Base-by-base conservation (phyloP, 768 basidiomycete genomes). In the Glaciozyma antarctica region DNA sequence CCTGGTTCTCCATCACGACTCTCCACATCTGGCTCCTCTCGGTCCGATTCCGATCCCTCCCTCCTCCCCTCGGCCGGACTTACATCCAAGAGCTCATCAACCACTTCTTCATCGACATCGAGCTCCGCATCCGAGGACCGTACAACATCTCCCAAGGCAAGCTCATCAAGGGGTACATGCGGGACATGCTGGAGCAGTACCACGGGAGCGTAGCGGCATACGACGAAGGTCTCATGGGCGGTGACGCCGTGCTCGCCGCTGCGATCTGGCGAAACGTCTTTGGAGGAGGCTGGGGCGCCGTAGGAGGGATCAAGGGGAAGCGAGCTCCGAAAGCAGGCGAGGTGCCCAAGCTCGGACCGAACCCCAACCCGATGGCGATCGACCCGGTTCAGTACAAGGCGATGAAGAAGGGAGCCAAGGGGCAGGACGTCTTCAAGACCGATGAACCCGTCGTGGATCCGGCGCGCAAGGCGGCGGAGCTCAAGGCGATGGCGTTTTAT, bases 1-100 rank as follows among this genome's bases (percentile, higher is more conserved):
- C 94, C 21, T 97, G 92, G 88, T 97, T 97, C 78, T 89, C 88
- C 6, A 78, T 95, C 58, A 90, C 90, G 34, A 91, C 93, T 69
- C 81, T 97, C 34, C 91, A 98, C 77, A 80, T 97, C 56, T 93
- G 92, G 87, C 80, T 97, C 70, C 83, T 93, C 58, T 86, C 86
- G 22, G 87, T 88, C 60, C 87, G 93, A 28, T 81, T 95, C 15
- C 89, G 94, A 26, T 84, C 88, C 0, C 83, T 97, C 16, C 90
- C 86, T 3, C 74, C 78, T 19, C 81, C 82, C 2, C 81, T 87
- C 60, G 88, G 87, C 28, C 78, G 78, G 70, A 75, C 82, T 65
- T 88, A 87, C 78, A 81, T 87, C 69, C 88, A 93, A 77, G 88
- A 80, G 70, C 80, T 97, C 65, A 81, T 95, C 68, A 91, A 94